Base-by-base conservation (phyloP, 176 grass and related monocot species). In the Alopecurus myosuroides region DNA sequence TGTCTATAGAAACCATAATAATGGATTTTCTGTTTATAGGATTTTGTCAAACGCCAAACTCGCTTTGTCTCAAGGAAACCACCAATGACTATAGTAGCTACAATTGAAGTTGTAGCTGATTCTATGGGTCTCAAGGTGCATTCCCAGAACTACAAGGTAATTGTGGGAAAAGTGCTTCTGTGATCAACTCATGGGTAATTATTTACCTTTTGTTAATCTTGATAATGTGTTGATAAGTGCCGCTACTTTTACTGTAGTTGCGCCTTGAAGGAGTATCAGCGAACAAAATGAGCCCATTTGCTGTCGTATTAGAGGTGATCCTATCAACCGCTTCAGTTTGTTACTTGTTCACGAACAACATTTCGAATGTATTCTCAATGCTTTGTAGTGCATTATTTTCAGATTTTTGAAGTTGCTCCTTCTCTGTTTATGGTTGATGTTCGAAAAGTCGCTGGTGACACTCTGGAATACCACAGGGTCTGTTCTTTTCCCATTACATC, bases 351-450 rank as follows among this genome's bases (percentile, higher is more conserved):
- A 35, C 9, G 61, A 67, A 69, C 41, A 25, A 34, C 3, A 13
- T 46, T 77, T 87, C 58, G 20, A 78, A 72, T 50, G 23, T 22
- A 11, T 79, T 53, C 81, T 78, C 71, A 94, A 94, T 78, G 57
- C 33, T 87, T 33, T 69, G 23, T n/a, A 81, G 25, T 84, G 33
- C 37, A 39, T 70, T 80, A 17, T 73, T 70, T 23, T 45, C 91
- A 96, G 97, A 82, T 99, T 76, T 99, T 92, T 88, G 93, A 96
- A 96, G 93, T 99, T 66, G 97, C 91, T 34, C 90, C 97, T 81
- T 92, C 94, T 71, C 84, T 99, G 37, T 99, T 94, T 86, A 99
- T 99, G 97, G 87, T 93, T 22, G 91, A 99, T 94, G 97, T 96
- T 87, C 89, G 94, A 71, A 99, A 99, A 85, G 93, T 91, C 45